Percentiles rank a stretch among this genome's conserved stretches.
Conservation (phyloP, 768 basidiomycete species). For the Suillus plorans region DNA sequence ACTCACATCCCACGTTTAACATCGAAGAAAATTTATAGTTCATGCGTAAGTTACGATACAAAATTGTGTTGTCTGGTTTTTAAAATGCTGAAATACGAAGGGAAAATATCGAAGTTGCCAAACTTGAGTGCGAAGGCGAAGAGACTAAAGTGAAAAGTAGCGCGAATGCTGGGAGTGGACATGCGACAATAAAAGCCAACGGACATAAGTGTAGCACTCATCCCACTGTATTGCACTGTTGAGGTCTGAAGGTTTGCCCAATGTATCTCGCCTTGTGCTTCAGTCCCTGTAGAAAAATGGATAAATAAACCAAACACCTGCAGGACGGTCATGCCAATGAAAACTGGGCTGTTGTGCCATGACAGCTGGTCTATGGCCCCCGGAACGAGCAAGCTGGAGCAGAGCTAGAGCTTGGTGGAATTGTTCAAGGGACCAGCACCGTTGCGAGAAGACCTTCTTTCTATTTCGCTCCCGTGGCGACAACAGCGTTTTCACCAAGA, state of each 20-base stretch:
- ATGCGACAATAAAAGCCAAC: slow-evolving; percentile 21
- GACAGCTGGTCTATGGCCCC: slow-evolving; percentile 4
- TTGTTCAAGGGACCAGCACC: slow-evolving; percentile 9
- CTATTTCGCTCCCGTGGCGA: slow-evolving; percentile 46
- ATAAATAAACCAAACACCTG: slow-evolving; percentile 32
- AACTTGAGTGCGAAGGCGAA: not conserved
- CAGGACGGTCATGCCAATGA: slow-evolving; percentile 15
- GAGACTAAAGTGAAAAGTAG: slow-evolving; percentile 6
- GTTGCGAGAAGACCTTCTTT: slow-evolving; percentile 6
- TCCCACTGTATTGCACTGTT: slow-evolving; percentile 13
- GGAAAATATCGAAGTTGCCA: slow-evolving; percentile 6
- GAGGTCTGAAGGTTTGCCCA: slow-evolving; percentile 13
- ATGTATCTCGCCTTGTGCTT: slow-evolving; percentile 22
- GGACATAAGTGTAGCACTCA: slow-evolving; percentile 11
- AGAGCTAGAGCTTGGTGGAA: slow-evolving; percentile 4
- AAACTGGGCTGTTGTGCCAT: slow-evolving; percentile 14
- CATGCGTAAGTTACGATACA: slow-evolving; percentile 34
- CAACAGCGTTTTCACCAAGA: slow-evolving; percentile 59
- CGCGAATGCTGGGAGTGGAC: slow-evolving; percentile 10
- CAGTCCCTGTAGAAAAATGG: slow-evolving; percentile 30
- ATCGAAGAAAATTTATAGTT: slow-evolving; percentile 31
- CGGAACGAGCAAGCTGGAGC: slow-evolving; percentile 5
- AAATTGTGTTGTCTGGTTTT: slow-evolving; percentile 18
- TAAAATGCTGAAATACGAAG: slow-evolving; percentile 21
- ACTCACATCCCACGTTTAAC: not conserved